These are phyloP conservation scores for Glonium stellatum DNA, from an alignment of 495 filamentous ascomycete genomes.

Conservation along the genomic window DNA sequence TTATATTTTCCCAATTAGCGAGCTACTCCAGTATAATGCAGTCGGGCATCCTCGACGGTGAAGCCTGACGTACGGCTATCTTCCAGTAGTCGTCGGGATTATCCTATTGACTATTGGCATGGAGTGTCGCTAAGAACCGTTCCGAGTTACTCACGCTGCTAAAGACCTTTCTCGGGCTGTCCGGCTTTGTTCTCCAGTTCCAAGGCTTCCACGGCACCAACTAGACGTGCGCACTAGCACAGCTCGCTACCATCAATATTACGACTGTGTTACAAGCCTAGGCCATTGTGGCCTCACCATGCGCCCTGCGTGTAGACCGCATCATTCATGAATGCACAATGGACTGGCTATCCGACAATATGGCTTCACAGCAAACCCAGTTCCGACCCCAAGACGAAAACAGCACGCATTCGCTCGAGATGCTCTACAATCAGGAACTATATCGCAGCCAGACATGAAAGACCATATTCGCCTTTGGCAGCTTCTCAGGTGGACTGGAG, in stretches of 20 bases:
- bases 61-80: too few relatives aligned
- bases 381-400: not conserved
- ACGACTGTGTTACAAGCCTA: constrained; percentile 22
- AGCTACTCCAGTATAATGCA: too few relatives aligned
- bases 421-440: too few relatives aligned
- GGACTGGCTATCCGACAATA: constrained; percentile 22
- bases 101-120: too few relatives aligned
- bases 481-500: too few relatives aligned
- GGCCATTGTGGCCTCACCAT: constrained; percentile 15
- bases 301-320: not conserved
- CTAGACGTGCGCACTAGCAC: constrained; percentile 24
- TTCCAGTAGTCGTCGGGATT: too few relatives aligned
- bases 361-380: not conserved
- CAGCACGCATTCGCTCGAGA: too few relatives aligned
- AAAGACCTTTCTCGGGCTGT: not conserved
- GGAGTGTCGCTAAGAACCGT: not conserved
- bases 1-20: too few relatives aligned
- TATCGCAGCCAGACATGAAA: too few relatives aligned
- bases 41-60: too few relatives aligned
- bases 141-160: constrained; percentile 1
- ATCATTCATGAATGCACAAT: constrained; percentile 21
- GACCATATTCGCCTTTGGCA: too few relatives aligned
- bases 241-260: constrained; percentile 20
- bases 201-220: constrained; percentile 22
- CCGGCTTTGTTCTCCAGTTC: constrained; percentile 31